Base-by-base conservation (phyloP, 192 early-diverging fungal species). In the Podila minutissima region DNA sequence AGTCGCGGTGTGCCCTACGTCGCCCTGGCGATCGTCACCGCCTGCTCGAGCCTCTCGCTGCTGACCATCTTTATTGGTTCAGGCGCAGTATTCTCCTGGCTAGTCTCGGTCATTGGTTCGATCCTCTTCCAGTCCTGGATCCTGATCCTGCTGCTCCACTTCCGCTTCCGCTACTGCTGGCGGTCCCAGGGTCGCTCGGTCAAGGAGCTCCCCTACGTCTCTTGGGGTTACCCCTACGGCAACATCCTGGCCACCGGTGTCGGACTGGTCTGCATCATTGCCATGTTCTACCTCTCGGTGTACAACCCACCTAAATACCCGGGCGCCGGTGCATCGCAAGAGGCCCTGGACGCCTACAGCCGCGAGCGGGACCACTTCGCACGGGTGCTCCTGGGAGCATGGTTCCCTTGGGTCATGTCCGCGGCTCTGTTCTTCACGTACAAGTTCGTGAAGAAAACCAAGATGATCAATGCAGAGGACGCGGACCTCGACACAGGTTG, bases 91-190 rank as follows among this genome's bases (percentile, higher is more conserved):
- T 97, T 95, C 72, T 82, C 62, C 33, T 93, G 89, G 83, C 76
- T 92, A 35, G 85, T 91, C 55, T 88, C 87, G 46, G 72, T 93
- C 15, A 90, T 93, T 28, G 92, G 94, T 3, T 88, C 96, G 26
- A 86, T 93, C 28, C 91, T 94, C 37, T 91, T 97, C 60, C 84
- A 92, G 24, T 94, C 93, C 62, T 97, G 96, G 96, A 64, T 95
- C 22, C 88, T 90, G 50, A 97, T 97, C 76, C 87, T 89, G 31
- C 68, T 95, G 61, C 92, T 91, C 29, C 95, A 97, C 74, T 85
- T 92, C 74, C 92, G 96, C 57, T 97, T 96, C 90, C 92, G 94
- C 59, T 88, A 89, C 38, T 94, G 94, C 32, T 91, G 89, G 66
- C 59, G 89, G 29, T 86, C 84, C 33, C 96, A 97, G 75, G 91